Conservation (phyloP, 2,329 filamentous ascomycete genomes). For the Mariannaea elegans region DNA sequence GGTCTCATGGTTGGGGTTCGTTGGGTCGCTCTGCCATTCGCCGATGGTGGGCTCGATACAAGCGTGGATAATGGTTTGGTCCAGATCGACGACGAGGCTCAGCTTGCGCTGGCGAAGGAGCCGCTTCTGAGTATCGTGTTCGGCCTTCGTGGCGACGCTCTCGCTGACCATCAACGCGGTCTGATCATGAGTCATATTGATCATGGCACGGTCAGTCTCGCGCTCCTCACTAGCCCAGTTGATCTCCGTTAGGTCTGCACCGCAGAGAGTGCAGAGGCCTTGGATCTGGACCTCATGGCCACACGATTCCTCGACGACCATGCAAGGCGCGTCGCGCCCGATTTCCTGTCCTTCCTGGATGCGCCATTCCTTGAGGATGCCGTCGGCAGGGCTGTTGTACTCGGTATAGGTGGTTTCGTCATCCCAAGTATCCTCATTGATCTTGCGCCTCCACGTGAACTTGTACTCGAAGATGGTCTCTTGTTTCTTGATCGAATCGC, state of each 20-base stretch:
- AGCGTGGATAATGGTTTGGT: constrained; percentile 98
- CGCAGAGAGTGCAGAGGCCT: constrained; percentile 90
- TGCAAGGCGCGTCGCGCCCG: constrained; percentile 63
- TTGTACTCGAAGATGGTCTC: constrained; percentile 87
- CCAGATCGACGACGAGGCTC: constrained; percentile 93
- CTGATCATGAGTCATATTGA: constrained; percentile 95
- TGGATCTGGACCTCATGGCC: constrained; percentile 90
- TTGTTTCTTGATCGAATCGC: constrained; percentile 78
- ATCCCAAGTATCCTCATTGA: constrained; percentile 70
- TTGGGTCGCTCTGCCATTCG: constrained; percentile 90
- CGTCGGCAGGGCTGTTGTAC: constrained; percentile 87
- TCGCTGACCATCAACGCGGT: constrained; percentile 85
- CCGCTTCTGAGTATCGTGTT: constrained; percentile 86
- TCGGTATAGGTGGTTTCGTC: constrained; percentile 76
- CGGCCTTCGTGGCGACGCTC: constrained; percentile 80
- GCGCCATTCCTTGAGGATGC: constrained; percentile 79
- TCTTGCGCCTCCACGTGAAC: constrained; percentile 80
- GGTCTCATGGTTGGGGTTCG: constrained; percentile 89
- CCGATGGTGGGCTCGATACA: constrained; percentile 96
- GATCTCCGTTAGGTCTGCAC: constrained; percentile 93
- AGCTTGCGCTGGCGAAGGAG: constrained; percentile 84
- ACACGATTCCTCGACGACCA: constrained; percentile 90
- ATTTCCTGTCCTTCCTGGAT: constrained; percentile 74
- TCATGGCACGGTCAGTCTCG: constrained; percentile 86
- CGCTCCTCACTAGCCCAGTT: constrained; percentile 83